Base-by-base conservation (phyloP, 495 filamentous ascomycete species). In the Evernia prunastri region DNA sequence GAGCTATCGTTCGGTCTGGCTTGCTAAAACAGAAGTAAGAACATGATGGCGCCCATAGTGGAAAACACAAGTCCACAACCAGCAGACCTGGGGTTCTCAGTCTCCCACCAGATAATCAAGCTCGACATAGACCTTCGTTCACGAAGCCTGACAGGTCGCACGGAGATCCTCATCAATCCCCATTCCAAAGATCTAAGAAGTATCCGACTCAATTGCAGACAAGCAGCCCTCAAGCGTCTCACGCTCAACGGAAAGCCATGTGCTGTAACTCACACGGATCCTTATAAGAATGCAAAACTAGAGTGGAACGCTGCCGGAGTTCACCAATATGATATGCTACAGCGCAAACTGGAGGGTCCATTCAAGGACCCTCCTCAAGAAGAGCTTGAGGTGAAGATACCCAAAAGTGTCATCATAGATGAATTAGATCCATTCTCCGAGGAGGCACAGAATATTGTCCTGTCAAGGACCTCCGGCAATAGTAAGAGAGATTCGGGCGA, bases 131-230 rank as follows among this genome's bases (percentile, higher is more conserved):
- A 97, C 74, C 91, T 98, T 68, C 78, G 79, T 56, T 82, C 81
- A 31, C 87, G 86, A 71, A 85, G 81, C 71, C 72, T 97, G 69
- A 88, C 81, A 68, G 94, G 94, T 39, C 87, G 83, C 67, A 89
- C 89, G 13, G 88, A 89, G 59, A 89, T 98, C 65, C 85, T 86
- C 1, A 82, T 97, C 51, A 83, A 88, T 64, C 88, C 89, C 17
- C 82, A 86, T 37, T 74, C 77, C 47, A 82, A 84, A 56, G 82
- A 89, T 12, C 77, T 96, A 35, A 80, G 80, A 47, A 80, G 78
- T n/a, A 84, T 98, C 35, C 80, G 78, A 36, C 80, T 98, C 66
- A 90, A 96, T 70, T 91, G 92, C 69, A 87, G 92, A 61, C 93
- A 98, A 75, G 90, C 89, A 70, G 84, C 85, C 62, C 82, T 91